Evolutionary conservation across 352 stramenopile species (phyloP).

Genomic region (Globisporangium lucens): DNA sequence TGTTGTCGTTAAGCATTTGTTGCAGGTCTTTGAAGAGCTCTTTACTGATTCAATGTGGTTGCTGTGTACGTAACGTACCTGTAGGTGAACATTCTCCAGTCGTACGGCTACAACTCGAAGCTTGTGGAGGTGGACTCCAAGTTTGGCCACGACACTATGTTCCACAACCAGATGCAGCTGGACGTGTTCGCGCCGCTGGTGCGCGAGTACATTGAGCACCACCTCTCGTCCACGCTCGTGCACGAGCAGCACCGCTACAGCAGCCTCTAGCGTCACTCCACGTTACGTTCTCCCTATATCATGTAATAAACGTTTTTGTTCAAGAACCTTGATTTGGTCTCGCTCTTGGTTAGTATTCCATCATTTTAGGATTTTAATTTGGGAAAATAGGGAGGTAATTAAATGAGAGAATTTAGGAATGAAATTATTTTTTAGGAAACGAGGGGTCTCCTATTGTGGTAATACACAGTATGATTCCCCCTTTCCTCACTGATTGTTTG

Average conservation of each 20-base stretch:
- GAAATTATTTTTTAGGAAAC: neutral
- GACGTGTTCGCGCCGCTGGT: constrained; percentile 73
- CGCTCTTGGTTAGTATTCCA: no score
- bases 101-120: constrained; percentile 56
- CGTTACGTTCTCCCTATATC: neutral
- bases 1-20: neutral
- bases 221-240: constrained; percentile 46
- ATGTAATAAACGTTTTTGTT: neutral
- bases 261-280: constrained; percentile 37
- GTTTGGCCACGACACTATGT: constrained; percentile 88
- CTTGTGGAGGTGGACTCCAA: constrained; percentile 81
- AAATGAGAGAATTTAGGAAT: no score
- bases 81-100: constrained; percentile 65
- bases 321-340: no score
- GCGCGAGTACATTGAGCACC: constrained; percentile 65
- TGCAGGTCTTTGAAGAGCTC: neutral
- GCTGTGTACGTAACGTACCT: neutral
- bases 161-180: constrained; percentile 76
- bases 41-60: neutral
- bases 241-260: constrained; percentile 81
- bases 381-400: no score
- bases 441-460: neutral
- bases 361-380: no score
- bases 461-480: neutral
- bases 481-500: constrained; percentile 1